Evolutionary conservation across 257 asterid genomes (phyloP).

Genomic region (Solanum ossicruentum): DNA sequence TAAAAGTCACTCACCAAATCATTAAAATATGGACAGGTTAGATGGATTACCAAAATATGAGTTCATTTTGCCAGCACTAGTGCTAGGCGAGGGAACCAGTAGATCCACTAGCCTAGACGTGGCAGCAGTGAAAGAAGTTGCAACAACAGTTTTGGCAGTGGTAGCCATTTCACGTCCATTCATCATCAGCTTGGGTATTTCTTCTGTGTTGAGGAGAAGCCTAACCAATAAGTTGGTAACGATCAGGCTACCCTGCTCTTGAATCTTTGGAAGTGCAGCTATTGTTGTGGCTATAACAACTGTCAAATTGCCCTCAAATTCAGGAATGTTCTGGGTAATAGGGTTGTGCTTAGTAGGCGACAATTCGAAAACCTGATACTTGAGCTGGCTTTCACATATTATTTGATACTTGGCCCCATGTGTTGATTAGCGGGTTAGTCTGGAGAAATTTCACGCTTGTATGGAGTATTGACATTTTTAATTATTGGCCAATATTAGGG

Average conservation of each 20-base stretch:
- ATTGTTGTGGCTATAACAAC: constrained; percentile 29
- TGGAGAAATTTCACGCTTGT: neutral
- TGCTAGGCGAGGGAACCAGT: neutral
- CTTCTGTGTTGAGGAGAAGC: constrained; percentile 17
- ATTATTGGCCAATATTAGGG: neutral
- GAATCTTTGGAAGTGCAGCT: constrained; percentile 15
- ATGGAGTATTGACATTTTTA: neutral
- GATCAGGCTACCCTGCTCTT: constrained; percentile 13
- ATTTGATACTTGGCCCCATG: neutral
- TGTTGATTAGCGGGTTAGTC: neutral
- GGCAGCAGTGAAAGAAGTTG: neutral
- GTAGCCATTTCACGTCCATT: neutral
- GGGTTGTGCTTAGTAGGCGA: neutral
- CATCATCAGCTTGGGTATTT: constrained; percentile 10
- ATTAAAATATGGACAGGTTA: too few relatives aligned
- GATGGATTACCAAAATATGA: too few relatives aligned
- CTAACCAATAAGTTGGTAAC: constrained; percentile 20
- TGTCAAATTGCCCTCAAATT: constrained; percentile 5
- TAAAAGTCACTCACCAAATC: too few relatives aligned
- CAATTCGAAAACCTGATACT: neutral
- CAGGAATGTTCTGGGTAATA: neutral
- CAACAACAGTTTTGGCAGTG: neutral
- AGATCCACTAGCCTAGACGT: neutral
- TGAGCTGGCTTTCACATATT: neutral
- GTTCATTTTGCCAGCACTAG: neutral